A percentile compares a stretch with the other conserved stretches of the same genome.
These are phyloP conservation scores for Tanacetum coccineum DNA, from an alignment of 129 eudicot species.

Conservation along the genomic window DNA sequence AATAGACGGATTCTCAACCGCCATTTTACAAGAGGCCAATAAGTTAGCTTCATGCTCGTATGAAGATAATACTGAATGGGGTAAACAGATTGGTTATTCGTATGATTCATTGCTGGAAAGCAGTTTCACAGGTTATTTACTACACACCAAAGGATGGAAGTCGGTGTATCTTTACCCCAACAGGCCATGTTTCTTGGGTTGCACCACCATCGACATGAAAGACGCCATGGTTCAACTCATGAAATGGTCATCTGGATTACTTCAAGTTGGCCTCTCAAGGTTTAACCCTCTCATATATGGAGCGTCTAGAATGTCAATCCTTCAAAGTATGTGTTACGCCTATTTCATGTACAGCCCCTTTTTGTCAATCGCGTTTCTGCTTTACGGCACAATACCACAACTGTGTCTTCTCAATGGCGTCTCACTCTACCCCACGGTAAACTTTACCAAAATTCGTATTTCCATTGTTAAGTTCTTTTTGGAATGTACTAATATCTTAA, in stretches of 20 bases:
- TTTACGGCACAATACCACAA: slow-evolving; percentile 57
- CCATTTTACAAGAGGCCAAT: slow-evolving; percentile 45
- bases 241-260: slow-evolving; percentile 75
- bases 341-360: slow-evolving; percentile 45
- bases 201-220: slow-evolving; percentile 66
- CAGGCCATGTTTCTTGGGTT: slow-evolving; percentile 76
- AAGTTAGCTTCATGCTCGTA: slow-evolving; percentile 58
- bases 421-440: slow-evolving; percentile 60
- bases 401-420: slow-evolving; percentile 58
- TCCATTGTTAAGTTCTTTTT: not conserved
- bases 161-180: slow-evolving; percentile 64
- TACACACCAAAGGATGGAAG: slow-evolving; percentile 79
- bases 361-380: slow-evolving; percentile 34
- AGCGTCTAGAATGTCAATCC: slow-evolving; percentile 51
- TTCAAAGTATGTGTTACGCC: slow-evolving; percentile 68
- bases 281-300: slow-evolving; percentile 66
- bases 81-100: slow-evolving; percentile 75
- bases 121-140: slow-evolving; percentile 62
- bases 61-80: slow-evolving; percentile 74
- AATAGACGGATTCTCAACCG: slow-evolving; percentile 5
- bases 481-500: not conserved
- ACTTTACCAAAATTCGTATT: not conserved
- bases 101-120: slow-evolving; percentile 68
- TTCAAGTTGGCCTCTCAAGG: slow-evolving; percentile 64
- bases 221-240: slow-evolving; percentile 71